phyloP scores from a whole-genome alignment of 768 basidiomycete species.

The Lactarius vividus region DNA sequence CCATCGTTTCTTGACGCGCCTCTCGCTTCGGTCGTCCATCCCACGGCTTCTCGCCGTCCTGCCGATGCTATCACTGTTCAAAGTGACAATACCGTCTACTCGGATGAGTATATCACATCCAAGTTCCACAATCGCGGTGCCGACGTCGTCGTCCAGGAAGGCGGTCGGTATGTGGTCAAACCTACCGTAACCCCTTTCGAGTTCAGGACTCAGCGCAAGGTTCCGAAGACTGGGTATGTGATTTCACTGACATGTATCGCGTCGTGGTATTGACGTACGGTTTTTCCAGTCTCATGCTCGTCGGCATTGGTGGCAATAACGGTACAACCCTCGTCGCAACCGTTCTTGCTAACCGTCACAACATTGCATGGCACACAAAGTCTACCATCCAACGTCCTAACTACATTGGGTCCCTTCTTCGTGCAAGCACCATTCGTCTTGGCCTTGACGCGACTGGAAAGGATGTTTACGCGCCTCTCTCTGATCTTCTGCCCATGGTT shows the following conservation, averaged over 20 bases:
- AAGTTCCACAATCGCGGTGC: slow-evolving; percentile 81
- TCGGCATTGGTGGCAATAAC: slow-evolving; percentile 97
- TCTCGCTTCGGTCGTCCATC: slow-evolving; percentile 69
- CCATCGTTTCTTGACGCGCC: slow-evolving; percentile 74
- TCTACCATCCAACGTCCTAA: slow-evolving; percentile 89
- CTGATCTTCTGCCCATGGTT: slow-evolving; percentile 93
- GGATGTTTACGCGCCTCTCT: slow-evolving; percentile 90
- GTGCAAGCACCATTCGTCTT: slow-evolving; percentile 91
- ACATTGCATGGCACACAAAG: slow-evolving; percentile 95
- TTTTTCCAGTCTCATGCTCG: slow-evolving; percentile 81
- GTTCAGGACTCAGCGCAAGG: slow-evolving; percentile 85
- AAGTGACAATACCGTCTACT: slow-evolving; percentile 77
- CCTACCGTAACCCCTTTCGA: slow-evolving; percentile 81
- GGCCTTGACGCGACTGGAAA: slow-evolving; percentile 79
- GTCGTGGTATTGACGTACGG: slow-evolving; percentile 10
- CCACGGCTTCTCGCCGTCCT: slow-evolving; percentile 75
- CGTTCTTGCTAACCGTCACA: slow-evolving; percentile 92
- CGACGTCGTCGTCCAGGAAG: slow-evolving; percentile 54
- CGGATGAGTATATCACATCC: slow-evolving; percentile 78
- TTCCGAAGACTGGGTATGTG: slow-evolving; percentile 84
- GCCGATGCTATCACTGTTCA: slow-evolving; percentile 74
- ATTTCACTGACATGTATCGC: slow-evolving; percentile 9
- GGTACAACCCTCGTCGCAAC: slow-evolving; percentile 92
- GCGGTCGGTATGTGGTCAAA: slow-evolving; percentile 75
- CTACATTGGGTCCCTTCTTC: slow-evolving; percentile 95